Evolutionary conservation across 1,284 basidiomycete species (phyloP), one percentile per base, ranked within the genome.

Genomic region (Fomitopsis palustris): DNA sequence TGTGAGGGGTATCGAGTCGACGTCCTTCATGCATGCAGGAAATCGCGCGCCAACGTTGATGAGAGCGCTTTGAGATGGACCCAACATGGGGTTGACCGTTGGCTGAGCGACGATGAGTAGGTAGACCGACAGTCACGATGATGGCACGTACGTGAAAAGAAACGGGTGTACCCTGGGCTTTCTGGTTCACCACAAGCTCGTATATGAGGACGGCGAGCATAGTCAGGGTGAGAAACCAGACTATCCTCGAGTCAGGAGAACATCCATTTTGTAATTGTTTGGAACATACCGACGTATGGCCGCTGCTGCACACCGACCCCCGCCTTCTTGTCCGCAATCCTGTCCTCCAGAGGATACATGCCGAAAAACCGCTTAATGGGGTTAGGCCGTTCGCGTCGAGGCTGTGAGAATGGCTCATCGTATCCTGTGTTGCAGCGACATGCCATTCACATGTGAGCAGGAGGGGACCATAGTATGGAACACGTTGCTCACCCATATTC

Each of bases 1-100:
- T 2, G 81, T 80, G 8, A 82, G 78, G 27, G 92, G 80, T 19
- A 96, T 72, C 47, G 77, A 81, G 39, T 75, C 60, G 29, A 95
- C 84, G 31, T 75, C 64, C 68, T 95, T 95, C 92, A 96, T 96
- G 68, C 87, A 90, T 2, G 90, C 87, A 8, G 93, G 93, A 70
- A 96, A 98, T 17, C 96, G 91, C 17, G 95, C 94, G n/a, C 91
- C 96, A 52, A 95, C 79, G 64, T 91, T 86, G 65, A 98, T 95
- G 17, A 98, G 77, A 4, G 92, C 93, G 47, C 88, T 87, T 42
- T 84, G 83, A 0, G 93, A 90, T 0, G 96, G 96, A 0, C 96
- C 96, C 29, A 95, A 78, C 95, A 98, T 97, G 7, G 89, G 90
- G 71, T 97, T 97, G 63, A 96, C 86, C 12, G 64, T 65, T 51